Percentiles rank a stretch among this genome's conserved stretches.
These are phyloP conservation scores for Orbilia brochopaga DNA, from an alignment of 2,329 filamentous ascomycete genomes.

Conservation along the genomic window DNA sequence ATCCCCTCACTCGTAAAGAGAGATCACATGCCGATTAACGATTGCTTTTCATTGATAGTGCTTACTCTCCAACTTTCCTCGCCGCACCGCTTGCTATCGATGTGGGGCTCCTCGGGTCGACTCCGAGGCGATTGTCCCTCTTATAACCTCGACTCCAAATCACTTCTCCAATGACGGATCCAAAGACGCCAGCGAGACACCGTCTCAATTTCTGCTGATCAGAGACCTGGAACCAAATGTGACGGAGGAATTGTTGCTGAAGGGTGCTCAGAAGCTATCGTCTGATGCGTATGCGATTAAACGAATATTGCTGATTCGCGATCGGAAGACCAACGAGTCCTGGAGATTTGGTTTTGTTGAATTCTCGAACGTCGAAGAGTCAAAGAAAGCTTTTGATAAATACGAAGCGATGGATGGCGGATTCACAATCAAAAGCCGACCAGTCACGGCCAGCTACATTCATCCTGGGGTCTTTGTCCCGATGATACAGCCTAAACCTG, in stretches of 20 bases:
- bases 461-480: constrained; percentile 85
- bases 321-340: constrained; percentile 72
- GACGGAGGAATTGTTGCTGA: constrained; percentile 73
- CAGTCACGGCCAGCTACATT: constrained; percentile 74
- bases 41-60: constrained; percentile 60
- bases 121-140: constrained; percentile 61
- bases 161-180: constrained; percentile 59
- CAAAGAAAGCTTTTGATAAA: constrained; percentile 74
- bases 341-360: constrained; percentile 85
- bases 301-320: constrained; percentile 77
- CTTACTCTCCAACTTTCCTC: constrained; percentile 65
- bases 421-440: constrained; percentile 77
- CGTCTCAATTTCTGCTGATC: constrained; percentile 78
- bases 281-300: constrained; percentile 72
- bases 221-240: constrained; percentile 73
- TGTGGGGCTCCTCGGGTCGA: constrained; percentile 65
- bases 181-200: constrained; percentile 60
- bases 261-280: constrained; percentile 73
- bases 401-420: constrained; percentile 71
- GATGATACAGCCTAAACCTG: constrained; percentile 67
- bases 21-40: constrained; percentile 3
- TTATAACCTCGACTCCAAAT: constrained; percentile 58
- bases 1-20: constrained; percentile 7
- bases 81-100: constrained; percentile 65
- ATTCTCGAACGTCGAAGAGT: constrained; percentile 77